phyloP scores from a whole-genome alignment of 164 flowering plant species.

The Buxus sempervirens region DNA sequence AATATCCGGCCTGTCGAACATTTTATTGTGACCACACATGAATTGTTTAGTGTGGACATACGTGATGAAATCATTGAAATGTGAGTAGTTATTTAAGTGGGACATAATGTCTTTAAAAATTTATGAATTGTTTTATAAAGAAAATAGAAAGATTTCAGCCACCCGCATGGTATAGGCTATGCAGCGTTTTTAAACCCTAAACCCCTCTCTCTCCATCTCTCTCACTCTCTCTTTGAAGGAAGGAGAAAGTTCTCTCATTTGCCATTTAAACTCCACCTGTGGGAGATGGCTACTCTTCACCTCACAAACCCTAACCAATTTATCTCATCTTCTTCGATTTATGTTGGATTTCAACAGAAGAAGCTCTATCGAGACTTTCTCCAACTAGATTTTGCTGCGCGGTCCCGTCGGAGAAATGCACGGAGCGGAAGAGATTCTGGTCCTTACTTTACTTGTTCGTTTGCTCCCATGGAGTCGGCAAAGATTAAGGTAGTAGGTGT shows the following conservation, averaged over 20 bases:
- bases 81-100: too few species aligned
- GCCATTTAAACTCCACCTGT: neutral
- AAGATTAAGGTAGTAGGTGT: constrained; percentile 96
- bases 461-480: constrained; percentile 65
- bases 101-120: too few species aligned
- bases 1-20: too few species aligned
- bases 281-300: constrained; percentile 41
- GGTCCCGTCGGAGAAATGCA: constrained; percentile 4
- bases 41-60: too few species aligned
- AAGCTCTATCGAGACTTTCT: constrained; percentile 5
- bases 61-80: too few species aligned
- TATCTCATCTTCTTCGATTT: constrained; percentile 26
- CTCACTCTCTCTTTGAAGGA: neutral
- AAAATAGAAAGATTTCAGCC: too few species aligned
- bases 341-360: constrained; percentile 16
- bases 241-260: neutral
- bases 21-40: too few species aligned
- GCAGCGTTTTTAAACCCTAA: too few species aligned
- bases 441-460: constrained; percentile 36
- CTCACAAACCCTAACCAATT: constrained; percentile 35
- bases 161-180: too few species aligned
- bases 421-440: constrained; percentile 8
- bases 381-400: constrained; percentile 6
- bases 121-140: too few species aligned
- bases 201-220: neutral